These are phyloP conservation scores for Triticum timopheevii DNA, from an alignment of 176 grass and related monocot genomes.

Conservation along the genomic window DNA sequence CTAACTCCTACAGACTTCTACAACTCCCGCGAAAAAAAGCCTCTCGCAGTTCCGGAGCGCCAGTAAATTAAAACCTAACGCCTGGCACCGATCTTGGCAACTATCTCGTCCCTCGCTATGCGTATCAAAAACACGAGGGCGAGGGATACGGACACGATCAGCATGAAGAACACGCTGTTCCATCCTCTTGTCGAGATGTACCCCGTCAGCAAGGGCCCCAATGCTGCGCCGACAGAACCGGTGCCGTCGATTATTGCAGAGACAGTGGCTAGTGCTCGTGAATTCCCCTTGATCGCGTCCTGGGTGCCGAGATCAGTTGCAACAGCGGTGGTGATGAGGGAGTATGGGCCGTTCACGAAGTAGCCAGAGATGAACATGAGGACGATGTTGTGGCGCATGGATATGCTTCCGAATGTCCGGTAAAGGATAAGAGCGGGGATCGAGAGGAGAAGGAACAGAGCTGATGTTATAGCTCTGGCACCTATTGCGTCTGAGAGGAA, in stretches of 20 bases:
- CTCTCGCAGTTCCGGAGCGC: background rate
- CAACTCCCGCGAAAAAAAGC: background rate
- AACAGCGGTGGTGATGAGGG: constrained; percentile 95
- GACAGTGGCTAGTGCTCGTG: constrained; percentile 81
- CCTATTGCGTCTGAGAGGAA: constrained; percentile 66
- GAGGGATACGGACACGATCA: constrained; percentile 74
- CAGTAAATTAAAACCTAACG: constrained; percentile 35
- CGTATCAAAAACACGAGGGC: constrained; percentile 85
- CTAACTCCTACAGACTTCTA: background rate
- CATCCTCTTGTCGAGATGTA: constrained; percentile 96
- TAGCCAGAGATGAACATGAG: constrained; percentile 92
- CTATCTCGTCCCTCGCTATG: constrained; percentile 70
- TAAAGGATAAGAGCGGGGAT: constrained; percentile 81
- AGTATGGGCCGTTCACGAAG: constrained; percentile 95
- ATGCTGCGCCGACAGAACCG: constrained; percentile 81
- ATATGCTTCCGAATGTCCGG: constrained; percentile 73
- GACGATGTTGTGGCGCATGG: constrained; percentile 69
- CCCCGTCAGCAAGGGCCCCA: constrained; percentile 86
- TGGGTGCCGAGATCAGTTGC: constrained; percentile 93
- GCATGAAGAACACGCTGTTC: constrained; percentile 91
- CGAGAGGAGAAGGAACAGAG: constrained; percentile 76
- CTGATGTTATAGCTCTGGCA: constrained; percentile 68
- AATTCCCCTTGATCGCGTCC: constrained; percentile 72
- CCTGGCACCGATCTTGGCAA: constrained; percentile 39
- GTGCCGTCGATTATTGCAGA: constrained; percentile 90